These are phyloP conservation scores for Nothomitra cinnamomea DNA, from an alignment of 2,329 filamentous ascomycete genomes.

Conservation along the genomic window DNA sequence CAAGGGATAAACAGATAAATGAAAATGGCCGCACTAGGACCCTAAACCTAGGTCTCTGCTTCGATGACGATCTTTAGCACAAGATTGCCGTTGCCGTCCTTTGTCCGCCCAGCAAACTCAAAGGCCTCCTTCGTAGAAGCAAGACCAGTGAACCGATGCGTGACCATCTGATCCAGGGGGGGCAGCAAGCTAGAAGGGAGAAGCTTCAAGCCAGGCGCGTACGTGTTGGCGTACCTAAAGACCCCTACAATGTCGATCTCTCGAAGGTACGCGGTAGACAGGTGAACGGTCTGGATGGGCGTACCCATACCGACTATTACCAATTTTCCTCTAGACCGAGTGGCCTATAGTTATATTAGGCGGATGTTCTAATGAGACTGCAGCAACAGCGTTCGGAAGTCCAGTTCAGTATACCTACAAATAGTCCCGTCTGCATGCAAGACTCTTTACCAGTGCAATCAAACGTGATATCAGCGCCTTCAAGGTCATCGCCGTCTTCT, in stretches of 20 bases:
- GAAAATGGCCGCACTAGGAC: too few species aligned
- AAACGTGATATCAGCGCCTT: constrained; percentile 51
- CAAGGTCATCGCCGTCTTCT: constrained; percentile 18
- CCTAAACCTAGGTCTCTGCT: background rate
- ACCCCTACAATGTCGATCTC: constrained; percentile 67
- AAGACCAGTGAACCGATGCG: constrained; percentile 51
- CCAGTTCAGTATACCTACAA: too few species aligned
- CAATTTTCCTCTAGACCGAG: constrained; percentile 51
- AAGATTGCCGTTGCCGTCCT: constrained; percentile 49
- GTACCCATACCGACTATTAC: constrained; percentile 69
- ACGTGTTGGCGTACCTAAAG: constrained; percentile 64
- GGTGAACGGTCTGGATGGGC: constrained; percentile 55
- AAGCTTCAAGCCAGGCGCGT: constrained; percentile 48
- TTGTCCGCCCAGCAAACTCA: constrained; percentile 50
- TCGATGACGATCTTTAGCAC: constrained; percentile 49
- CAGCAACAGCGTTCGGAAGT: too few species aligned
- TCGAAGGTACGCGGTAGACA: constrained; percentile 53
- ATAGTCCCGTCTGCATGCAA: constrained; percentile 49
- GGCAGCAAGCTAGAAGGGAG: constrained; percentile 25
- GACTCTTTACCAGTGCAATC: constrained; percentile 63
- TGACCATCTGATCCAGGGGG: constrained; percentile 53
- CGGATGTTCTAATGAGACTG: too few species aligned
- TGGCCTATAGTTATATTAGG: constrained; percentile 36
- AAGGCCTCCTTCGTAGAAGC: constrained; percentile 41
- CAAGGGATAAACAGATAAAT: too few species aligned